Evolutionary conservation across 2,329 filamentous ascomycete species (phyloP).

Genomic region (Aureobasidium sp.): DNA sequence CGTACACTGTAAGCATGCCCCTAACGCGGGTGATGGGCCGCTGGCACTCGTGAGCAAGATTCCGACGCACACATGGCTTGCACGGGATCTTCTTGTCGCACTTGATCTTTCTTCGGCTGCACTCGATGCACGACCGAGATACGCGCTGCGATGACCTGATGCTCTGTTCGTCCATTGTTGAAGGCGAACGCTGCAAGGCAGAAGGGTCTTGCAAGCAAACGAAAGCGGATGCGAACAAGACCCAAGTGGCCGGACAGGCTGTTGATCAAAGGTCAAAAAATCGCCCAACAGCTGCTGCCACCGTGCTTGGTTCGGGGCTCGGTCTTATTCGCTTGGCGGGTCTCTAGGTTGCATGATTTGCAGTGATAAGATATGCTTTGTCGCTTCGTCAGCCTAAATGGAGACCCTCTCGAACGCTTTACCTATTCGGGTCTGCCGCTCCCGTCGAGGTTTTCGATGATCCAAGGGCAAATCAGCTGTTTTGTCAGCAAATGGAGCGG

Average conservation of each 20-base stretch:
- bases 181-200: not conserved
- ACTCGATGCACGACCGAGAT: constrained; percentile 16
- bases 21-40: constrained; percentile 16
- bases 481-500: not conserved
- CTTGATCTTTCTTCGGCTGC: constrained; percentile 17
- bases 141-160: constrained; percentile 13
- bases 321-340: not conserved
- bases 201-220: not conserved
- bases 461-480: not conserved
- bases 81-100: constrained; percentile 19
- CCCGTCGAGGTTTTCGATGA: not conserved
- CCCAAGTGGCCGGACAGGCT: not conserved
- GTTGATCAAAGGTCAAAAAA: not conserved
- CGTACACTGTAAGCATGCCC: constrained; percentile 15
- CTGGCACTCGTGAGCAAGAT: constrained; percentile 16
- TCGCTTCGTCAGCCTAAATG: not conserved
- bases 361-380: not conserved
- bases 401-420: not conserved
- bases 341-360: not conserved
- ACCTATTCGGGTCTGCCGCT: not conserved
- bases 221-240: not conserved
- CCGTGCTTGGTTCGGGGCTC: not conserved
- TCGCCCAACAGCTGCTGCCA: not conserved
- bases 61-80: constrained; percentile 15
- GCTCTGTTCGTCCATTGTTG: constrained; percentile 10